Evolutionary conservation across 768 basidiomycete genomes (phyloP), one percentile per base, ranked within the genome.

Genomic region (Kwoniella dejecticola): DNA sequence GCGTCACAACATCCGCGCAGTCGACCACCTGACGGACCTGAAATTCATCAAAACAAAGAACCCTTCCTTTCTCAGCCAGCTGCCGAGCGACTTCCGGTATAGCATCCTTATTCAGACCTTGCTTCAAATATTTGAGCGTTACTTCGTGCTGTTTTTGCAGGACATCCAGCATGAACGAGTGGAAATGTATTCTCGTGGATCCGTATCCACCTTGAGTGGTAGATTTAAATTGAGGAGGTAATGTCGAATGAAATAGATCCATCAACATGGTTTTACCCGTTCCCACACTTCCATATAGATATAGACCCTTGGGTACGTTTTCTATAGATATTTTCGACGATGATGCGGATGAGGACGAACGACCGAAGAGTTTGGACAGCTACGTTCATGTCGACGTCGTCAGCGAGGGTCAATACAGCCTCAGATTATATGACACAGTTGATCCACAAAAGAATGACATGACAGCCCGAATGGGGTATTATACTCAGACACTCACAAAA

Each of bases 141-240:
- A 75, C 71, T 44, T 62, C 57, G 53, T 75, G 74, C 30, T 75
- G 74, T 17, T 92, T 87, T 74, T 95, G 96, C 77, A 97, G 91
- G 21, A 97, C 93, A 75, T 99, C 96, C 64, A 97, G 87, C 96
- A 99, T 98, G 83, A 99, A 98, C 1, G 92, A 91, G 75, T 98
- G 94, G 77, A 99, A 99, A 79, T 99, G 96, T 15, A 97, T 91
- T 29, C 96, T 84, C 3, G 71, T 75, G 2, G 69, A 64, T 2
- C 55, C 73, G 44, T 68, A 71, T 44, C 57, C 59, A 12, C 55
- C 53, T 41, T 47, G 27, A 26, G 62, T 62, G 8, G 49, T 57
- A 3, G 53, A 41, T 1, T 54, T 44, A 41, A 74, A 76, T 21
- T 71, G 69, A 6, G 52, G n/a, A 0, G 79, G 79, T 12, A 96